phyloP scores from a whole-genome alignment of 371 early-diverging fungal genomes.

The Apophysomyces ossiformis region DNA sequence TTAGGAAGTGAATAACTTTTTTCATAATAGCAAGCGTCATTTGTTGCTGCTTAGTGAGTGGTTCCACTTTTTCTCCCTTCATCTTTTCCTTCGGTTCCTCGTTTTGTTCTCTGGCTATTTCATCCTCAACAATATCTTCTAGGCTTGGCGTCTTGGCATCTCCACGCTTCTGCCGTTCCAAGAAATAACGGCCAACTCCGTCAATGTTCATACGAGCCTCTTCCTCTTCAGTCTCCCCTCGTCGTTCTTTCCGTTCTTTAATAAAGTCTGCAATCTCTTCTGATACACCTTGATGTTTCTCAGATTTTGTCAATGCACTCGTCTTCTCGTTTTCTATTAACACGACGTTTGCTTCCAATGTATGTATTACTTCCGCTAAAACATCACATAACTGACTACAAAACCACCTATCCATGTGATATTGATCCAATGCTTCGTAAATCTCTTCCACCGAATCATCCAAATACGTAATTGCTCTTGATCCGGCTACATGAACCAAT shows the following conservation, averaged over 20 bases:
- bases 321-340: slow-evolving; percentile 2
- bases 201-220: slow-evolving; percentile 34
- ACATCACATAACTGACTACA: slow-evolving; percentile 48
- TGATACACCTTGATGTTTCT: slow-evolving; percentile 17
- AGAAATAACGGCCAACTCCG: slow-evolving; percentile 51
- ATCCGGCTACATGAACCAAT: slow-evolving; percentile 54
- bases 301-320: background rate
- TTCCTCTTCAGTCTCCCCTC: slow-evolving; percentile 7
- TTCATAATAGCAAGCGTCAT: slow-evolving; percentile 48
- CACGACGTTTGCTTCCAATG: slow-evolving; percentile 12
- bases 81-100: slow-evolving; percentile 16
- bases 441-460: slow-evolving; percentile 66
- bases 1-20: slow-evolving; percentile 54
- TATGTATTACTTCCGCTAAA: slow-evolving; percentile 44
- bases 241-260: background rate
- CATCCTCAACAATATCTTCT: slow-evolving; percentile 28
- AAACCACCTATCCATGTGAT: slow-evolving; percentile 37
- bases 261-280: slow-evolving; percentile 34
- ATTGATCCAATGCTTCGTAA: slow-evolving; percentile 60
- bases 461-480: slow-evolving; percentile 49
- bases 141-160: slow-evolving; percentile 24
- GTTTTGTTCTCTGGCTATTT: slow-evolving; percentile 12
- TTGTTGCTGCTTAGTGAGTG: slow-evolving; percentile 36
- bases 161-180: slow-evolving; percentile 39
- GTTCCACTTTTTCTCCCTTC: slow-evolving; percentile 12